These are phyloP conservation scores for Monascus ruber DNA, from an alignment of 2,329 filamentous ascomycete genomes.

Conservation along the genomic window DNA sequence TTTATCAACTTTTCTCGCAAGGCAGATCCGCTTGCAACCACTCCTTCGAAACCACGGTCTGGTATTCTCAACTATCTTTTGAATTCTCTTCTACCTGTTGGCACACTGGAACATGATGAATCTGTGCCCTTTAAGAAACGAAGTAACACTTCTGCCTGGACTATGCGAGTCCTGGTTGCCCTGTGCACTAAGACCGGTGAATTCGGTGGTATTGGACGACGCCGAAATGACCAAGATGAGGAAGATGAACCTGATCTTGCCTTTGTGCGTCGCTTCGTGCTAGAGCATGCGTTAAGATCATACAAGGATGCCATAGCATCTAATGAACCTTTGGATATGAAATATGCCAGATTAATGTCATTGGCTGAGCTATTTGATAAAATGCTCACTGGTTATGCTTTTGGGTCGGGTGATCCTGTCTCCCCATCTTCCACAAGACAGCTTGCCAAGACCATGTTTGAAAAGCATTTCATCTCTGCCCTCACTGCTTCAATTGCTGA, in stretches of 20 bases:
- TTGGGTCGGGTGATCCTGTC: slow-evolving; percentile 40
- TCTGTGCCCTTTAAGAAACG: slow-evolving; percentile 73
- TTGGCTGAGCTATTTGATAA: slow-evolving; percentile 86
- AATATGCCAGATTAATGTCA: slow-evolving; percentile 78
- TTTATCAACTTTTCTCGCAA: slow-evolving; percentile 99
- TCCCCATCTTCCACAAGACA: slow-evolving; percentile 59
- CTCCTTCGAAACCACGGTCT: slow-evolving; percentile 86
- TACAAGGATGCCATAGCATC: slow-evolving; percentile 80
- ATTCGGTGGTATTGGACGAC: slow-evolving; percentile 47
- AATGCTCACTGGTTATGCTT: slow-evolving; percentile 74
- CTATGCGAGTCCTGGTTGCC: slow-evolving; percentile 74
- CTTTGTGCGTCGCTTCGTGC: slow-evolving; percentile 87
- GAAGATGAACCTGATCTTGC: slow-evolving; percentile 46
- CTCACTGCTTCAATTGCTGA: slow-evolving; percentile 88
- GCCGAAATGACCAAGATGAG: slow-evolving; percentile 35
- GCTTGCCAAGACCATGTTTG: slow-evolving; percentile 90
- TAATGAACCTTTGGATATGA: slow-evolving; percentile 67
- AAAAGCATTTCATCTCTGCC: slow-evolving; percentile 87
- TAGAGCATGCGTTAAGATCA: slow-evolving; percentile 83
- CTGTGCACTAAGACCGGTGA: slow-evolving; percentile 83
- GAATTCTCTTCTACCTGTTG: slow-evolving; percentile 60
- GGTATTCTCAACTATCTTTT: slow-evolving; percentile 90
- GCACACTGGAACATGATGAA: slow-evolving; percentile 58
- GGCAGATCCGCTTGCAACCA: slow-evolving; percentile 68
- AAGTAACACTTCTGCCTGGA: slow-evolving; percentile 70